These are phyloP conservation scores for Cantharellus anzutake DNA, from an alignment of 768 basidiomycete genomes.

Conservation along the genomic window DNA sequence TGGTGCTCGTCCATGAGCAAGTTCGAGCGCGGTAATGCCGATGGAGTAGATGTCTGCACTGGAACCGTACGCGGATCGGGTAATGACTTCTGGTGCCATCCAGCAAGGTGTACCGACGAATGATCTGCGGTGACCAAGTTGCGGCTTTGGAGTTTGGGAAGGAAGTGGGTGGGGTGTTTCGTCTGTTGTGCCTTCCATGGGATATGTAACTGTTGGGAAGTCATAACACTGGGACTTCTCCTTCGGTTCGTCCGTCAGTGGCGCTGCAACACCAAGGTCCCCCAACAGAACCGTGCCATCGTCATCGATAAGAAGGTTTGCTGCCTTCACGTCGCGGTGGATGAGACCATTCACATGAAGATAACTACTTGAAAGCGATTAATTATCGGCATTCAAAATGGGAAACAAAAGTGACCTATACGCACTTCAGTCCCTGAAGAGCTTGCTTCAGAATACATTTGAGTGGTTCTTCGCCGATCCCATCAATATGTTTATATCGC, in stretches of 20 bases:
- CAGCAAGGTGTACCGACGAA: slow-evolving; percentile 88
- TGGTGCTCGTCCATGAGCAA: slow-evolving; percentile 78
- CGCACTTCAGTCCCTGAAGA: slow-evolving; percentile 70
- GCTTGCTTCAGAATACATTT: slow-evolving; percentile 73
- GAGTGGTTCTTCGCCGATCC: slow-evolving; percentile 78
- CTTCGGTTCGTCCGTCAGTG: slow-evolving; percentile 42
- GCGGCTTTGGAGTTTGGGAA: neutral
- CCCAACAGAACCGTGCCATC: slow-evolving; percentile 80
- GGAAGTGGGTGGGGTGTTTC: neutral
- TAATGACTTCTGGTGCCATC: slow-evolving; percentile 93
- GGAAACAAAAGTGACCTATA: slow-evolving; percentile 6
- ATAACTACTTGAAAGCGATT: slow-evolving; percentile 28
- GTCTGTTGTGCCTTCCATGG: neutral
- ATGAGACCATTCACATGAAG: slow-evolving; percentile 80
- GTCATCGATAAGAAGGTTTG: slow-evolving; percentile 81
- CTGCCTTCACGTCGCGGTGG: slow-evolving; percentile 89
- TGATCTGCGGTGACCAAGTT: slow-evolving; percentile 62
- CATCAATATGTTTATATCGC: slow-evolving; percentile 69
- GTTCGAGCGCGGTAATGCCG: slow-evolving; percentile 84
- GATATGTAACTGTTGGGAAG: neutral
- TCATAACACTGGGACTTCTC: neutral
- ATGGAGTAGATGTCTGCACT: slow-evolving; percentile 93
- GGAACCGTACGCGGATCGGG: slow-evolving; percentile 33
- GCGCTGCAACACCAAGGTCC: slow-evolving; percentile 83
- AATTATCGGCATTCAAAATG: neutral